phyloP scores from a whole-genome alignment of 2,329 filamentous ascomycete genomes.

The Ascochyta viciae-villosae region DNA sequence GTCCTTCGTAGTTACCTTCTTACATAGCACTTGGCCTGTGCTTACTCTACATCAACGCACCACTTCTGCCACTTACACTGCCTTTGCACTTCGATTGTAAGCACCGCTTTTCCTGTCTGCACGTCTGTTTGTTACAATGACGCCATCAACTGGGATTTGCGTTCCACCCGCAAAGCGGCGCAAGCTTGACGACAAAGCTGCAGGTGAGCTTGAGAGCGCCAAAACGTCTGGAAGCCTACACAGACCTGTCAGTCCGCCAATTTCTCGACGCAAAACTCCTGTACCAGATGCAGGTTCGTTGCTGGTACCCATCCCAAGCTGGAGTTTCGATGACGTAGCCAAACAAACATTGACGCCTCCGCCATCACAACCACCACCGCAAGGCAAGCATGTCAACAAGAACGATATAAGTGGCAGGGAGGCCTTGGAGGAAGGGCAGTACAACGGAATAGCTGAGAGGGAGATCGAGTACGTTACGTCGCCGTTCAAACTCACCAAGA shows the following conservation, averaged over 20 bases:
- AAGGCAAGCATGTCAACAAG: neutral
- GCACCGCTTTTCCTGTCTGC: neutral
- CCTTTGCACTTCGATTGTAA: neutral
- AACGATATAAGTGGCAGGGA: neutral
- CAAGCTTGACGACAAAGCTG: slow-evolving; percentile 22
- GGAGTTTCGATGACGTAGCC: slow-evolving; percentile 27
- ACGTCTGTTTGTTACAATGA: slow-evolving; percentile 11
- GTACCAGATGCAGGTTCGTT: neutral
- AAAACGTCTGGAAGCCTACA: slow-evolving; percentile 2
- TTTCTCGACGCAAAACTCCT: slow-evolving; percentile 20
- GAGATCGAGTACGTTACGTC: slow-evolving; percentile 56
- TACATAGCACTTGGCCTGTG: neutral
- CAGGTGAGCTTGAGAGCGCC: neutral
- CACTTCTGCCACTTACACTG: neutral
- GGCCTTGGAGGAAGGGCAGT: neutral
- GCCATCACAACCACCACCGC: neutral
- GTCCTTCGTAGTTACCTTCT: slow-evolving; percentile 3
- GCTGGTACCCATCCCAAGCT: slow-evolving; percentile 11
- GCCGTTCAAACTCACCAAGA: slow-evolving; percentile 74
- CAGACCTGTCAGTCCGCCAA: slow-evolving; percentile 41
- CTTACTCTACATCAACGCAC: neutral
- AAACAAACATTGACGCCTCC: slow-evolving; percentile 12
- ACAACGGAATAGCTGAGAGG: neutral
- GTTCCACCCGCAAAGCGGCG: slow-evolving; percentile 36
- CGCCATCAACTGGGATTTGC: slow-evolving; percentile 6